Conservation (phyloP, 2,329 filamentous ascomycete genomes). For the Colletotrichum coccodes region DNA sequence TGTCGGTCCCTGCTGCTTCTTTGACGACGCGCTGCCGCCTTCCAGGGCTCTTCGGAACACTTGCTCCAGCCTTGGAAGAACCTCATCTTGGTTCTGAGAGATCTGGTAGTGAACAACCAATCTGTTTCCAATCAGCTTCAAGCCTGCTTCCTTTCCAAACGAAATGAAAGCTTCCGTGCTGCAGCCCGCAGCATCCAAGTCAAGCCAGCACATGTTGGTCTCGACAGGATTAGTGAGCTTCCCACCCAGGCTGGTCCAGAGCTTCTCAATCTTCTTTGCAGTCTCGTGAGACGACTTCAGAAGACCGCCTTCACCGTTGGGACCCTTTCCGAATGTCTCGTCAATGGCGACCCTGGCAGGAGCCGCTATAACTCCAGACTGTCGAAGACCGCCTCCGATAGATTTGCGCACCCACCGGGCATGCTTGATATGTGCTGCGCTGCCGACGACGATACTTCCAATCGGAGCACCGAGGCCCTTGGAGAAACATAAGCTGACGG, state of each 20-base stretch:
- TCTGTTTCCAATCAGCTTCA: conserved; percentile 52
- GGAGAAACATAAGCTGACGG: conserved; percentile 80
- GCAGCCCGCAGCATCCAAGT: conserved; percentile 70
- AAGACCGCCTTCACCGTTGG: conserved; percentile 61
- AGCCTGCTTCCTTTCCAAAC: conserved; percentile 52
- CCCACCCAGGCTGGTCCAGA: conserved; percentile 79
- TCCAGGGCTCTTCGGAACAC: conserved; percentile 59
- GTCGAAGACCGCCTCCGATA: conserved; percentile 79
- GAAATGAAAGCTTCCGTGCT: conserved; percentile 48
- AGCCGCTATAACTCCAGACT: conserved; percentile 78
- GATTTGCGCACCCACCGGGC: conserved; percentile 68
- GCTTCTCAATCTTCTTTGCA: conserved; percentile 71
- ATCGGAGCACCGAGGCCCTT: conserved; percentile 87
- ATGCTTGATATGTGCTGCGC: conserved; percentile 46
- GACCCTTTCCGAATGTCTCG: conserved; percentile 52
- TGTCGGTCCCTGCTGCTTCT: background rate
- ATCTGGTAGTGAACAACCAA: conserved; percentile 70
- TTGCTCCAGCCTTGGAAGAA: conserved; percentile 64
- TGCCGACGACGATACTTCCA: conserved; percentile 77
- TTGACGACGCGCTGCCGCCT: conserved; percentile 29
- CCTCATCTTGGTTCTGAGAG: conserved; percentile 67
- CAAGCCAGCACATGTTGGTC: conserved; percentile 94
- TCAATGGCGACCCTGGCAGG: conserved; percentile 76
- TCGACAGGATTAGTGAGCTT: conserved; percentile 76
- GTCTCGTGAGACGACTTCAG: conserved; percentile 69